A percentile compares a stretch with the other conserved stretches of the same genome.
phyloP scores from a whole-genome alignment of 345 rosid species.

The Cardamine resedifolia region DNA sequence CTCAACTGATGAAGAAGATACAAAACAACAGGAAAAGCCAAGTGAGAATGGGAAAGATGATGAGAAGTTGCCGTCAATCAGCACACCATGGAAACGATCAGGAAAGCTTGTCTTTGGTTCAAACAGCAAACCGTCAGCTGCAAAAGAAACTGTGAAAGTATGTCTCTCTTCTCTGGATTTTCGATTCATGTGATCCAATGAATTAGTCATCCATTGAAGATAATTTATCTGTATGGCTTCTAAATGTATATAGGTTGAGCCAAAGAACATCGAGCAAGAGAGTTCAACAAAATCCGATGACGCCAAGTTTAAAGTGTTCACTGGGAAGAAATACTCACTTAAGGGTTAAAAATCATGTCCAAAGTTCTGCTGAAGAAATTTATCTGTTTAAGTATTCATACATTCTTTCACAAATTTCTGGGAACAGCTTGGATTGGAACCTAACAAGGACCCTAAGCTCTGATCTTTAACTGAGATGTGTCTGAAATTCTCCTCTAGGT shows the following conservation, averaged over 20 bases:
- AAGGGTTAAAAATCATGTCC: slow-evolving; percentile 33
- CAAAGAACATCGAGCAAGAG: slow-evolving; percentile 39
- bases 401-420: background rate
- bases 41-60: slow-evolving; percentile 32
- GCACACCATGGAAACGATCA: slow-evolving; percentile 32
- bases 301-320: slow-evolving; percentile 57
- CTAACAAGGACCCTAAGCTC: background rate
- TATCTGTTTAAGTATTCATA: background rate
- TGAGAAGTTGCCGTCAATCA: slow-evolving; percentile 31
- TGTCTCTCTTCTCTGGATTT: background rate
- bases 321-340: slow-evolving; percentile 65
- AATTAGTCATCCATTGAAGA: background rate
- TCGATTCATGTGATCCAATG: background rate
- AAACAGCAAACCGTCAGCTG: slow-evolving; percentile 32
- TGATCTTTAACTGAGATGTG: background rate
- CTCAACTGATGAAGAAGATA: slow-evolving; percentile 29
- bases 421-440: slow-evolving; percentile 9
- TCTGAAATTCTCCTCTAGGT: background rate
- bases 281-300: slow-evolving; percentile 38
- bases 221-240: slow-evolving; percentile 8
- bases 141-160: slow-evolving; percentile 42
- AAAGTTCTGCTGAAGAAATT: background rate
- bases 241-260: slow-evolving; percentile 38
- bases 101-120: slow-evolving; percentile 64
- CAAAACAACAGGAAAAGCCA: slow-evolving; percentile 16